Base-by-base conservation (phyloP, 1,139 yeast species). In the Blastobotrys elegans region DNA sequence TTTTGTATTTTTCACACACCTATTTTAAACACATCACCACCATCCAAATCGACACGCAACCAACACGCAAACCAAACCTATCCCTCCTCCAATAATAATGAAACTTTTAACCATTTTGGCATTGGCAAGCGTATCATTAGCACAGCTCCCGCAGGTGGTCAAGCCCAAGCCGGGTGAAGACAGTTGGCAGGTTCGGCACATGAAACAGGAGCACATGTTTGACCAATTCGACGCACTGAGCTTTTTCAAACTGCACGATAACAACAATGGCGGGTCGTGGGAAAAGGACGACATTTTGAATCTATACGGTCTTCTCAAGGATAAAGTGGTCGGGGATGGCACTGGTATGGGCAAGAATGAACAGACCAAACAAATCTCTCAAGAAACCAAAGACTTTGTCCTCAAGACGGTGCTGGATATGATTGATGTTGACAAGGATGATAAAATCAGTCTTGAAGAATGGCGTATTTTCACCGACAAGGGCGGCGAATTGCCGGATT, bases 291-390 rank as follows among this genome's bases (percentile, higher is more conserved):
- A 92, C 63, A 84, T 92, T 39, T 66, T 90, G 51, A 77, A 84
- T 56, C 71, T 89, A 53, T 92, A 90, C 63, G 98, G 98, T 1
- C 66, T 90, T 48, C 71, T 75, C 43, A 75, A 92, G 57, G 82
- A 80, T 16, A 77, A 75, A 50, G 79, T 84, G 20, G 84, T 88
- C 10, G 97, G 97, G 7, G 86, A 80, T 57, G 97, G 97, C 41
- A 84, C 87, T 47, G 97, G 97, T 5, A 79, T 84, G 82, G 97
- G 97, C 2, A 72, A 73, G 21, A 92, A 84, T 59, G 84, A 79
- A 54, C 75, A 76, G 42, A 78, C 84, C 44, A 81, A 76, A 49
- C 65, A 63, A 17, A 75, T 87, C 46, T 75, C 84, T 14, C 73
- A 74, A 34, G 77, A 72, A n/a, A 65, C 69, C 18, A 76, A 79